These are phyloP conservation scores for Luzula sylvatica DNA, from an alignment of 176 grass and related monocot species.

Conservation along the genomic window DNA sequence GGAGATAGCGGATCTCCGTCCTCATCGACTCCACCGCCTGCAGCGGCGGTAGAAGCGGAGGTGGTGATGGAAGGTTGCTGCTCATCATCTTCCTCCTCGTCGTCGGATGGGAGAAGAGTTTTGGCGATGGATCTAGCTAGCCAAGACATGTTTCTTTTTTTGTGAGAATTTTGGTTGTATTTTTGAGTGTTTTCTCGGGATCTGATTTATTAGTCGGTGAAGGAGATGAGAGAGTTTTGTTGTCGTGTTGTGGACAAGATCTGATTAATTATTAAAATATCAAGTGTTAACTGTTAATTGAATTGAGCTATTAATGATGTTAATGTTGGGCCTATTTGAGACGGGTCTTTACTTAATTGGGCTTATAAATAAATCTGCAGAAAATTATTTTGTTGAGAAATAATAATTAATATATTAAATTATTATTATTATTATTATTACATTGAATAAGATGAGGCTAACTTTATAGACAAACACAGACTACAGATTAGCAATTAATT, in stretches of 20 bases:
- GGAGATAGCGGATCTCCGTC: slow-evolving; percentile 22
- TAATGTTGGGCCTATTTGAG: too few species aligned
- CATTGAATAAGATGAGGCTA: too few species aligned
- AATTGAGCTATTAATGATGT: too few species aligned
- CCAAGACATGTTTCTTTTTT: slow-evolving; percentile 62
- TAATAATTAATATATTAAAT: too few species aligned
- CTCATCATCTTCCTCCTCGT: slow-evolving; percentile 12
- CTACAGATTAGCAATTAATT: too few species aligned
- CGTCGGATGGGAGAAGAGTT: slow-evolving; percentile 40
- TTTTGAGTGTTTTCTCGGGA: not conserved
- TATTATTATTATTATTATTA: too few species aligned
- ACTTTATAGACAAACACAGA: too few species aligned
- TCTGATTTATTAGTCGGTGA: not conserved
- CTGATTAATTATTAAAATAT: too few species aligned
- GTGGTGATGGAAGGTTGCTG: slow-evolving; percentile 1
- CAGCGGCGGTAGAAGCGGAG: not conserved
- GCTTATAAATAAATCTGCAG: too few species aligned
- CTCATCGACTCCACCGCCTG: not conserved
- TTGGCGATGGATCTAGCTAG: slow-evolving; percentile 64
- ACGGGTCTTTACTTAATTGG: too few species aligned
- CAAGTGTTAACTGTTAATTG: not conserved
- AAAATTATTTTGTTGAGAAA: too few species aligned
- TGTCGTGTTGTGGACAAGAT: not conserved
- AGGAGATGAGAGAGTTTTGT: not conserved
- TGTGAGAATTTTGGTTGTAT: not conserved